phyloP scores from a whole-genome alignment of 2,329 filamentous ascomycete species.

The Rhynchosporium graminicola region DNA sequence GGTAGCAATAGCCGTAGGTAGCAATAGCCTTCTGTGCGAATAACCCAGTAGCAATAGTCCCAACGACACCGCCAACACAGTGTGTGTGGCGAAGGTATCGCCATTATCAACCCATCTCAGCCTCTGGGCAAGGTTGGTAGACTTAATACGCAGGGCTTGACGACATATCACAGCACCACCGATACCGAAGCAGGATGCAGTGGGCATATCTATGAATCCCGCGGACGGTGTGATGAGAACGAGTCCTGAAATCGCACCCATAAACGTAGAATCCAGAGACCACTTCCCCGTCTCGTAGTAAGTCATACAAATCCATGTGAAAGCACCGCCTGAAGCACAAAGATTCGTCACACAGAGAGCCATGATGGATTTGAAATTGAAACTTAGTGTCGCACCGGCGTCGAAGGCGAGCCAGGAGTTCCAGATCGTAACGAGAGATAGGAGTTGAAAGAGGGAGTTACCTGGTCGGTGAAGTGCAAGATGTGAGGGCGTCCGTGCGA shows the following conservation, averaged over 20 bases:
- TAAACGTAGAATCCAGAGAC: constrained; percentile 91
- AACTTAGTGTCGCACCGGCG: constrained; percentile 76
- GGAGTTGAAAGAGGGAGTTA: constrained; percentile 72
- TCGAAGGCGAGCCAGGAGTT: constrained; percentile 98
- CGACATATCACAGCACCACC: constrained; percentile 57
- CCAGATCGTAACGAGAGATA: constrained; percentile 80
- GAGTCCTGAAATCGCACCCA: constrained; percentile 82
- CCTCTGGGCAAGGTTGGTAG: constrained; percentile 48
- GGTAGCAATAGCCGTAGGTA: constrained; percentile 51
- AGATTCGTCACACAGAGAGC: constrained; percentile 87
- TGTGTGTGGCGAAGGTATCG: constrained; percentile 56
- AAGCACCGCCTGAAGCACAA: constrained; percentile 60
- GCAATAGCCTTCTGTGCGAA: constrained; percentile 54
- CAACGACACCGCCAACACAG: constrained; percentile 52
- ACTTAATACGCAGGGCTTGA: constrained; percentile 55
- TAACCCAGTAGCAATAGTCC: constrained; percentile 52
- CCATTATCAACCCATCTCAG: constrained; percentile 56
- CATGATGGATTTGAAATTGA: constrained; percentile 87
- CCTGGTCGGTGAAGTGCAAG: constrained; percentile 69
- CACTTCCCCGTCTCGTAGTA: constrained; percentile 92
- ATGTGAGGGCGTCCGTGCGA: constrained; percentile 40
- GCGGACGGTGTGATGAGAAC: constrained; percentile 89
- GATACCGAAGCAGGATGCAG: constrained; percentile 59
- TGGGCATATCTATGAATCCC: constrained; percentile 74
- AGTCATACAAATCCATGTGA: constrained; percentile 35